Base-by-base conservation (phyloP, 1,139 yeast species). In the Suhomyces bolitotheri region DNA sequence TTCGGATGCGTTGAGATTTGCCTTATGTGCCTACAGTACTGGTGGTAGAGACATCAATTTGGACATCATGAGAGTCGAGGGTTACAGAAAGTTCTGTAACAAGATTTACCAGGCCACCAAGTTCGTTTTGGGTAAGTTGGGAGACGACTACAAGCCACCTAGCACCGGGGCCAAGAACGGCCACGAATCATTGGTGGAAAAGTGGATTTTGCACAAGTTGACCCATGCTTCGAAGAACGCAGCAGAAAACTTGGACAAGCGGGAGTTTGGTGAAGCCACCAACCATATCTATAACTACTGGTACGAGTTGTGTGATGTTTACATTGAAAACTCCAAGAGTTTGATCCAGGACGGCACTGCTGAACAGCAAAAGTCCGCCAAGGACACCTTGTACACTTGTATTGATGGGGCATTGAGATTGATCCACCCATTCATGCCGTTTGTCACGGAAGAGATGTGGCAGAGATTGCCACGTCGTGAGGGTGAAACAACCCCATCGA, bases 391-490 rank as follows among this genome's bases (percentile, higher is more conserved):
- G 51, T 92, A 89, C 78, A 87, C 94, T 24, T 78, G 95, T 68
- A 76, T 92, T 50, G 97, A 92, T 57, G 85, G 87, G 47, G 97
- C 97, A 12, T 76, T 92, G 70, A 83, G 78, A 62, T 64, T 92
- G 70, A 92, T 90, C 53, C 97, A 92, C 60, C 98, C 98, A 62
- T 92, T 88, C 73, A 92, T 92, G 98, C 98, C 98, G 33, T 92
- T 79, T 60, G 73, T 92, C 48, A 82, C 97, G 33, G 98, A 92
- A 67, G 98, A 92, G 72, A 78, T 92, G 85, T 92, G 97, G 97
- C 98, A 92, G 70, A 87, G 97, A 67, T 71, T 92, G 56, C 97
- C 98, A 50, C 83, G 87, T 56, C 81, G 97, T 59, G 78, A 79
- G 14, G 70, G 80, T 36, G 96, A 87, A 54, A 62, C 63, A 12